Conservation (phyloP, 352 stramenopile species). For the Phytophthora macrochlamydospora region DNA sequence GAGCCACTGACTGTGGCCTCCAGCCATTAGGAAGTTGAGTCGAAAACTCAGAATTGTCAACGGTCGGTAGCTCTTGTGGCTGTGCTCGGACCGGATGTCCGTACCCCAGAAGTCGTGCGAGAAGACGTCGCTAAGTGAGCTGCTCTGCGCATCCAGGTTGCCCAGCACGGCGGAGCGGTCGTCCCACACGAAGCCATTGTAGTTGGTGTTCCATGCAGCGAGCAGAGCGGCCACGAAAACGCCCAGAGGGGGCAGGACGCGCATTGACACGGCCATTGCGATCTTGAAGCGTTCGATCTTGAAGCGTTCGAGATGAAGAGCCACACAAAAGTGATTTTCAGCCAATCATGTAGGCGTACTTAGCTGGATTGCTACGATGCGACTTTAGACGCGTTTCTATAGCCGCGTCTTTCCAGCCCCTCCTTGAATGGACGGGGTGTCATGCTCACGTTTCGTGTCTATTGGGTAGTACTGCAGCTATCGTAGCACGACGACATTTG, state of each 20-base stretch:
- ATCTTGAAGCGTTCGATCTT: too few species aligned
- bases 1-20: constrained; percentile 49
- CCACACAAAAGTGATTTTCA: too few species aligned
- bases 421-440: constrained; percentile 19
- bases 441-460: constrained; percentile 35
- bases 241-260: neutral
- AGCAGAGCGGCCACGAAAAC: constrained; percentile 48
- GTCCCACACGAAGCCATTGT: constrained; percentile 89
- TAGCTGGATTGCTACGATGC: neutral
- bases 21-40: constrained; percentile 54
- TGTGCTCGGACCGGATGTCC: constrained; percentile 51
- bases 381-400: constrained; percentile 31
- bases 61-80: constrained; percentile 91
- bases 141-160: constrained; percentile 66
- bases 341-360: too few species aligned
- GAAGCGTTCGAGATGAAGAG: too few species aligned
- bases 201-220: constrained; percentile 55
- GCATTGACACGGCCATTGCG: constrained; percentile 11
- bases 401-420: neutral
- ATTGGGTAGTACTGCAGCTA: neutral
- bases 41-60: constrained; percentile 82
- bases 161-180: constrained; percentile 79
- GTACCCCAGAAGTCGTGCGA: constrained; percentile 90
- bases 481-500: neutral
- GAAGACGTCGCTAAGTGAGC: constrained; percentile 53